Evolutionary conservation across 345 rosid genomes (phyloP).

Genomic region (Xanthoceras sorbifolium): DNA sequence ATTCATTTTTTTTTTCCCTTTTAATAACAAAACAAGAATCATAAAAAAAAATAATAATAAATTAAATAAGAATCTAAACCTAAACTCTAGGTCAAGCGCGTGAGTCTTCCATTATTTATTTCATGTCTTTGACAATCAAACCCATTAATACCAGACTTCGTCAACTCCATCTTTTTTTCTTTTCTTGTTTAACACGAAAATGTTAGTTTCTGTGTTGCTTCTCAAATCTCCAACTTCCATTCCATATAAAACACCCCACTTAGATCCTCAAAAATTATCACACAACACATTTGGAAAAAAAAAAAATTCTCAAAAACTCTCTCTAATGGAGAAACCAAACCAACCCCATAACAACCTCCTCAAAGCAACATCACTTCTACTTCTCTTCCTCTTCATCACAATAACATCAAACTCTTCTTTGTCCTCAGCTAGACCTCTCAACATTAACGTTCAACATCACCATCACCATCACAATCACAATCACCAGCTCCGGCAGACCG

Average conservation of each 20-base stretch:
- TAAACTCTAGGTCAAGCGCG: not conserved
- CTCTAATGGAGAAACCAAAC: not conserved
- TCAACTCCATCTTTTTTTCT: conserved; percentile 8
- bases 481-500: not conserved
- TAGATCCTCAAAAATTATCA: no score
- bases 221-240: not conserved
- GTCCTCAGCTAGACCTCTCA: conserved; percentile 13
- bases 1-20: no score
- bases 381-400: not conserved
- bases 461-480: no score
- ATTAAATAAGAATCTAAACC: no score
- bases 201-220: not conserved
- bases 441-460: not conserved
- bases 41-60: no score
- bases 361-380: not conserved
- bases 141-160: not conserved
- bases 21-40: no score
- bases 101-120: not conserved
- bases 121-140: not conserved
- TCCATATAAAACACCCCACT: not conserved
- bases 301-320: not conserved
- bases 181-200: no score
- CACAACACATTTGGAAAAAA: not conserved
- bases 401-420: not conserved
- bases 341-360: conserved; percentile 5